Base-by-base conservation (phyloP, 129 eudicot genomes). In the Tagetes patula region DNA sequence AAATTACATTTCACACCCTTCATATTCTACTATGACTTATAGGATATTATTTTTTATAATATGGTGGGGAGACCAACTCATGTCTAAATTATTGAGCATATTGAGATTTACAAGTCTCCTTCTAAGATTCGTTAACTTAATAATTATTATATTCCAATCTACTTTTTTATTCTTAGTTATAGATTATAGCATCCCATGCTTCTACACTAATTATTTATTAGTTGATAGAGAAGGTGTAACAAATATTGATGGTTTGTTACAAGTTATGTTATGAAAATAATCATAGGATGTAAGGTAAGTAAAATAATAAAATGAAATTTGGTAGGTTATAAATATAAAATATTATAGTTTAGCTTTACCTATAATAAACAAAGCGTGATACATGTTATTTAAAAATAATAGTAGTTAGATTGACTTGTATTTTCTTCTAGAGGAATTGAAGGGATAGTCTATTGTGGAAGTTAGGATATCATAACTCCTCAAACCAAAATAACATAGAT, bases 81-180 rank as follows among this genome's bases (percentile, higher is more conserved):
- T 76, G 32, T 67, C 67, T 76, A 74, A 67, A 76, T 76, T 76
- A 76, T 76, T 74, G 72, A 9, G 50, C 48, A 34, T 72, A 38
- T 71, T 30, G 0, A 55, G 32, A 47, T 54, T 55, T 76, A 55
- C 74, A 54, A 55, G 56, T 54, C 72, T 75, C 79, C 67, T 13
- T 46, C 63, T 71, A 42, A 37, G 46, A 69, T 69, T 49, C 62
- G 14, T 50, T 69, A 69, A 53, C 80, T 55, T 54, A 20, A 40
- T 20, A 39, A 62, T 34, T 30, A 72, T 72, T 30, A 59, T 34
- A 33, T 45, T 1, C 54, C 56, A 41, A 58, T 42, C 9, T 53
- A 8, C 5, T 71, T 11, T 27, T 71, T 30, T 55, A 8, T 10
- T 69, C 73, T 10, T 45, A 13, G 7, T 42, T 27, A 58, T 45